Conservation (phyloP, 108 stramenopile genomes). For the Cyclotella choctawhatcheeana region DNA sequence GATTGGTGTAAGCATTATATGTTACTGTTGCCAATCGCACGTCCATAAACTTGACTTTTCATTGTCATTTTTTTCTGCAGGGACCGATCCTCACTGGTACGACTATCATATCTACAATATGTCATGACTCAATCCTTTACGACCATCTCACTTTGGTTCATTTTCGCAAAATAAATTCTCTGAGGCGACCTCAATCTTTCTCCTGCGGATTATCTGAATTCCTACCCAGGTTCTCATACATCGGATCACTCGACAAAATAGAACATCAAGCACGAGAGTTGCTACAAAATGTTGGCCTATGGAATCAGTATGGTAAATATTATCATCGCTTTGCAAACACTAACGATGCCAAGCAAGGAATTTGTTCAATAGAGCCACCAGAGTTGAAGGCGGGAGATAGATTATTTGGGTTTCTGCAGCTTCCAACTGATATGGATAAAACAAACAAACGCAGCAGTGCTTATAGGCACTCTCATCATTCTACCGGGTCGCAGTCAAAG, state of each 20-base stretch:
- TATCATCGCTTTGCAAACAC: constrained; percentile 7
- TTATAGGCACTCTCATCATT: constrained; percentile 23
- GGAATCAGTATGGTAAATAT: constrained; percentile 49
- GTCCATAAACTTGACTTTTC: neutral
- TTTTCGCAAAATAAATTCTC: neutral
- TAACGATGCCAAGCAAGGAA: neutral
- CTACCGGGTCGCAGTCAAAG: constrained; percentile 32
- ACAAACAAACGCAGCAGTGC: neutral
- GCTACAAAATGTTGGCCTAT: constrained; percentile 52
- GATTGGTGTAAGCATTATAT: constrained; percentile 28
- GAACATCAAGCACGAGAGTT: constrained; percentile 42
- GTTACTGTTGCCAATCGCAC: neutral
- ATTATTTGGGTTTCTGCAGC: constrained; percentile 34
- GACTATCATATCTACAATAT: neutral
- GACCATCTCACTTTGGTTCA: too few relatives aligned
- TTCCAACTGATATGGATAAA: neutral
- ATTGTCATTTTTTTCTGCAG: too few relatives aligned
- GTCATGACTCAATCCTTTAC: neutral
- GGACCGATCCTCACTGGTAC: constrained; percentile 49
- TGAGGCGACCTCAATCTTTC: constrained; percentile 45
- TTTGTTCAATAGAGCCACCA: constrained; percentile 13
- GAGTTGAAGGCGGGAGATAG: constrained; percentile 8
- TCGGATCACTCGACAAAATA: constrained; percentile 49
- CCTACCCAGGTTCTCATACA: constrained; percentile 49
- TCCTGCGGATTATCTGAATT: constrained; percentile 48